phyloP scores from a whole-genome alignment of 257 asterid species.

The Fraxinus anomala region DNA sequence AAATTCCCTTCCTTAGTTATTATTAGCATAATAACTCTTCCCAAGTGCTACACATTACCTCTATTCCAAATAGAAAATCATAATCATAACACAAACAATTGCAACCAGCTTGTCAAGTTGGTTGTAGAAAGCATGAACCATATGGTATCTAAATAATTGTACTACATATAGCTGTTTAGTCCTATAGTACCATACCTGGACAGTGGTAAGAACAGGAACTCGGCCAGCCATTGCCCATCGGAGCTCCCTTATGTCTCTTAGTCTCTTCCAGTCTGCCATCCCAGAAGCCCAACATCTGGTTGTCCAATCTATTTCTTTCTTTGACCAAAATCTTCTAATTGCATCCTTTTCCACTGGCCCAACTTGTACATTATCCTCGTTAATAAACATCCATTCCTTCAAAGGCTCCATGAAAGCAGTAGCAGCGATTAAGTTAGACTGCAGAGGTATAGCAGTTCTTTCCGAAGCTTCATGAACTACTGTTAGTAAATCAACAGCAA shows the following conservation, averaged over 20 bases:
- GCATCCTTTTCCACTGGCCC: conserved; percentile 99
- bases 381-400: conserved; percentile 88
- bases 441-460: conserved; percentile 95
- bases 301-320: conserved; percentile 88
- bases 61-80: neutral
- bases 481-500: conserved; percentile 93
- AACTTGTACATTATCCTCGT: conserved; percentile 71
- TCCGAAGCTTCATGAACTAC: conserved; percentile 95
- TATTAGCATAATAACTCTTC: conserved; percentile 18
- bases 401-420: conserved; percentile 95
- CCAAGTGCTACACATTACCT: neutral
- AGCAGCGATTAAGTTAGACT: conserved; percentile 96
- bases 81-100: neutral
- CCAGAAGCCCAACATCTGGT: conserved; percentile 96
- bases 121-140: neutral
- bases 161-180: neutral
- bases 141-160: neutral
- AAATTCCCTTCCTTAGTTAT: neutral
- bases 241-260: conserved; percentile 95
- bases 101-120: neutral
- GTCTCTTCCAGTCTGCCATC: conserved; percentile 96
- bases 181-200: conserved; percentile 56
- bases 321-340: conserved; percentile 93
- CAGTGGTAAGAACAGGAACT: conserved; percentile 90
- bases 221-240: conserved; percentile 94